Conservation (phyloP, 139 green algal species). For the Chlamydomonas asymmetrica region DNA sequence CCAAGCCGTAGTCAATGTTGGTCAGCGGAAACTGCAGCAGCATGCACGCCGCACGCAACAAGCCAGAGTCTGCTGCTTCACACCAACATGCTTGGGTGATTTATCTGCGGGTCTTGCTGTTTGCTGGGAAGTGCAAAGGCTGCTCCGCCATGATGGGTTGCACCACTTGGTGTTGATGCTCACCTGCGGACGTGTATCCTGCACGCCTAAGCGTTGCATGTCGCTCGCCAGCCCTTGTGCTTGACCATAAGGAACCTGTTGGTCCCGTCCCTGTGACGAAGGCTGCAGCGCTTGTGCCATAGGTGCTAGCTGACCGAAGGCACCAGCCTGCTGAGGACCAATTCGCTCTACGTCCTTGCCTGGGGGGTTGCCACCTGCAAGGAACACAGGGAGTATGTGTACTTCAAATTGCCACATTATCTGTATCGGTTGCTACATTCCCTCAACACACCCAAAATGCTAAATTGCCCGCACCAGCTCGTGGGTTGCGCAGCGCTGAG, state of each 20-base stretch:
- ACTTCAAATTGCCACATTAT: background rate
- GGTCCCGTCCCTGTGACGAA: background rate
- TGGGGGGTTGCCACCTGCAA: background rate
- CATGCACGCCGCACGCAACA: background rate
- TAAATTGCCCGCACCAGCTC: background rate
- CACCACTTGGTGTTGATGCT: background rate
- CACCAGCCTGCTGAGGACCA: background rate
- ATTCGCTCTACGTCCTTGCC: background rate
- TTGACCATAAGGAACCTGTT: background rate
- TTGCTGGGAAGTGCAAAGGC: slow-evolving; percentile 2
- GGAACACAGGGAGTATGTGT: background rate
- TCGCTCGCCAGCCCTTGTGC: background rate
- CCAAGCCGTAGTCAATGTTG: too few species aligned
- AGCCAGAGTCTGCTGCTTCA: background rate
- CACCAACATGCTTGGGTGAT: background rate
- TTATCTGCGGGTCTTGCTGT: too few species aligned
- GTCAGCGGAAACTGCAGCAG: background rate
- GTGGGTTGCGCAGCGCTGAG: background rate
- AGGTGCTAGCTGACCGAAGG: background rate
- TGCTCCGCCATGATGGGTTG: background rate
- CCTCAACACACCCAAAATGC: background rate
- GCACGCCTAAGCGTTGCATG: background rate
- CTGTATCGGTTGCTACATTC: background rate
- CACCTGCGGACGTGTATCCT: background rate
- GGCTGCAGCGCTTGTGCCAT: background rate